Base-by-base conservation (phyloP, 2,329 filamentous ascomycete species). In the Bipolaris oryzae region DNA sequence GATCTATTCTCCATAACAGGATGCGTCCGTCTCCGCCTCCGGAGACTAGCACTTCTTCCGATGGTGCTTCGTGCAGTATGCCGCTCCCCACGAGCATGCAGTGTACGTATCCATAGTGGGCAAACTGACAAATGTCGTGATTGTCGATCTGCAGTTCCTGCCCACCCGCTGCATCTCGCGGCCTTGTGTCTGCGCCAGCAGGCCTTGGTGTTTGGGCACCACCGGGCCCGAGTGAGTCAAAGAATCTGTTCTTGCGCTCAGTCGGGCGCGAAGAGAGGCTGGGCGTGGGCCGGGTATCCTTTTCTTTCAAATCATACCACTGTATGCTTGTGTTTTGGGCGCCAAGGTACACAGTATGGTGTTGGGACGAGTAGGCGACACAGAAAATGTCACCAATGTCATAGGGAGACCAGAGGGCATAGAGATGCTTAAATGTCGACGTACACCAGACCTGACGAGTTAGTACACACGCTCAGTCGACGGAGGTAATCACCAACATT, bases 341-440 rank as follows among this genome's bases (percentile, higher is more conserved):
- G 55, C 95, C 95, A 41, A 96, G 85, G 74, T 96, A 98, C 3
- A 96, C 84, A 0, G 90, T 96, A 64, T 94, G 85, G 68, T 91
- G 82, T 64, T 87, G 84, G 6, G 87, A 80, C 3, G 92, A 96
- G 76, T 96, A 97, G 1, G 89, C 89, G n/a, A 96, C 88, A 66
- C 92, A 96, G 75, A 98, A 98, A 57, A 99, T 87, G 78, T 99
- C 95, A 57, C 95, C 95, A 38, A 96, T 90, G 68, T 98, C 95
- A 76, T 96, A 94, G 46, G 89, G 89, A 61, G 92, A 96, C 80
- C 96, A 96, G 60, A 98, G 90, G 61, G 95, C 92, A 79, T 93
- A 95, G 0, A 95, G 82, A 25, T 90, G 87, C 53, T 84, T 85
- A 74, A 96, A 87, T 5, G 87, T 89, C 41, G 81, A 83, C 1